Conservation (phyloP, 139 green algal genomes). For the Pleodorina starrii region DNA sequence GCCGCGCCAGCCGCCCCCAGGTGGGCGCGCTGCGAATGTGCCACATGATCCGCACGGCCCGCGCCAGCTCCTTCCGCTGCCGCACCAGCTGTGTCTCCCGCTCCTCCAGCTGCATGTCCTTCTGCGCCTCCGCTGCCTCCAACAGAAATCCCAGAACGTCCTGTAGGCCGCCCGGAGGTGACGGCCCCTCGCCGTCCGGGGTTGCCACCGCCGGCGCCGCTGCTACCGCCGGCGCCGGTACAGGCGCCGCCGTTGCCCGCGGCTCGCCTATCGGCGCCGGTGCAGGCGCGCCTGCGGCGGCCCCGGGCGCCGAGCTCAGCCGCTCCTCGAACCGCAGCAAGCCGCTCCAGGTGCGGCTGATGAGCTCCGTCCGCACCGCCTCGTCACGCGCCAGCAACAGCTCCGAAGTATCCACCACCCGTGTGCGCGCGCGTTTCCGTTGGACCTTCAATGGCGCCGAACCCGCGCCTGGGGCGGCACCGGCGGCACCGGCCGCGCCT, state of each 20-base stretch:
- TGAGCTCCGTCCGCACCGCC: constrained; percentile 47
- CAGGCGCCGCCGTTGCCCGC: neutral
- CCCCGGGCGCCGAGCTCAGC: neutral
- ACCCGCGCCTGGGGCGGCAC: neutral
- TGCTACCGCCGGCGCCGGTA: too few species aligned
- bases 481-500: neutral
- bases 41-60: neutral
- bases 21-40: neutral
- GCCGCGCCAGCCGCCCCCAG: constrained; percentile 1
- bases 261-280: too few species aligned
- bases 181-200: neutral
- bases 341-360: constrained; percentile 28
- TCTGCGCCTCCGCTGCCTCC: too few species aligned
- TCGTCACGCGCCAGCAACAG: constrained; percentile 44
- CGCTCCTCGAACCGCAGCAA: constrained; percentile 39
- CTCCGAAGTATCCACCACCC: constrained; percentile 37
- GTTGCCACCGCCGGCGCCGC: neutral
- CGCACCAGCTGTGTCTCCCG: neutral
- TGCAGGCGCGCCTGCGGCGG: too few species aligned
- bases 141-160: neutral
- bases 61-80: neutral
- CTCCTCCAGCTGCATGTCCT: neutral
- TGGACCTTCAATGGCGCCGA: neutral
- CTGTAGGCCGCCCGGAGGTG: neutral
- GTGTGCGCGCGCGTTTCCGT: neutral